A percentile compares a stretch with the other conserved stretches of the same genome.
Conservation (phyloP, 2,329 filamentous ascomycete species). For the Fusarium duplospermum region DNA sequence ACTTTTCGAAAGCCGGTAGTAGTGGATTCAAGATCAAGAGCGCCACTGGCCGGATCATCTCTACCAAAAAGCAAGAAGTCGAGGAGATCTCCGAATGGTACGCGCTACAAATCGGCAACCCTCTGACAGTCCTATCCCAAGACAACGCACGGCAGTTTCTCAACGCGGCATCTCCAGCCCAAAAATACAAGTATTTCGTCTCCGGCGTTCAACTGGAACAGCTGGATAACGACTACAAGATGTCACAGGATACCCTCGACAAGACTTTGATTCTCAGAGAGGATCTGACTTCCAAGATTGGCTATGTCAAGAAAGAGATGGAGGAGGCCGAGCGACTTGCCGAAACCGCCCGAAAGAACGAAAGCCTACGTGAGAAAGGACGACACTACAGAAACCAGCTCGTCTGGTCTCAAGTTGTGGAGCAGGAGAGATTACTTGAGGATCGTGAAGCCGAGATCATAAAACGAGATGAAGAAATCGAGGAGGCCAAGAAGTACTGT, state of each 20-base stretch:
- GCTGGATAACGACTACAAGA: conserved; percentile 88
- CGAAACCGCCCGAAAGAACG: conserved; percentile 73
- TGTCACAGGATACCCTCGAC: conserved; percentile 84
- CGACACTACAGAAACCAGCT: conserved; percentile 72
- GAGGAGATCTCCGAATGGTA: conserved; percentile 96
- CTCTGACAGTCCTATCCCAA: conserved; percentile 94
- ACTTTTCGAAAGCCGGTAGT: conserved; percentile 79
- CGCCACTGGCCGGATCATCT: conserved; percentile 75
- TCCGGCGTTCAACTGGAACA: conserved; percentile 94
- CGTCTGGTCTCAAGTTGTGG: conserved; percentile 88
- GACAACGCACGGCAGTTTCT: conserved; percentile 95
- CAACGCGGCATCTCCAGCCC: conserved; percentile 80
- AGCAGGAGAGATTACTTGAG: conserved; percentile 71
- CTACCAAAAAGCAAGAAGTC: conserved; percentile 85
- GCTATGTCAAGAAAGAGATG: conserved; percentile 54
- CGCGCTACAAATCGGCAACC: conserved; percentile 94
- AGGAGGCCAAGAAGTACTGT: conserved; percentile 43
- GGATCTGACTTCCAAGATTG: conserved; percentile 50
- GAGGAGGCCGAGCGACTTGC: conserved; percentile 73
- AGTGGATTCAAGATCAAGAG: conserved; percentile 92
- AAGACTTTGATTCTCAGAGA: conserved; percentile 60
- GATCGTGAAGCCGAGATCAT: conserved; percentile 46
- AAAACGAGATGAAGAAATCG: conserved; percentile 42
- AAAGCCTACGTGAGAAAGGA: conserved; percentile 71
- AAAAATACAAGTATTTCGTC: conserved; percentile 97